Base-by-base conservation (phyloP, 768 basidiomycete genomes). In the Tricholoma matsutake region DNA sequence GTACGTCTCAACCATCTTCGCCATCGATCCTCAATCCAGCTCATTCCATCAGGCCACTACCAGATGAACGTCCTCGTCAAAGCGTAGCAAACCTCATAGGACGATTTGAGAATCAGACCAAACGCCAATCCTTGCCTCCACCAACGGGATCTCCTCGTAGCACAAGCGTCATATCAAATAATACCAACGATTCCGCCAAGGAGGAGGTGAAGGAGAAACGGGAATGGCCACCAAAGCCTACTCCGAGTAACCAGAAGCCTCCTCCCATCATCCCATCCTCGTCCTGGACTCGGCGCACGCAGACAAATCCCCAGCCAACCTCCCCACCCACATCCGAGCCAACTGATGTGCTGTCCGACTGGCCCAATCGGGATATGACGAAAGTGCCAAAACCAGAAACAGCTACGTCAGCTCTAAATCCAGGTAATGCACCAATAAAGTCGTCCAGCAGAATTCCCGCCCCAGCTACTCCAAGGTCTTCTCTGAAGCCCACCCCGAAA, bases 11-110 rank as follows among this genome's bases (percentile, higher is more conserved):
- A 54, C 47, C 37, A 49, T 53, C 64, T 67, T 65, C 52, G 45
- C 37, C 57, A 41, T 56, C 53, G 35, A 43, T 62, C 49, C 62
- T 64, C 9, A 6, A 8, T 37, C 58, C 16, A 31, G 31, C 29
- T 53, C 31, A 32, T 53, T 47, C 59, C n/a, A 55, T 51, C 69
- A 93, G 91, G 92, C 88, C 89, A 58, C 76, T 92, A 63, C 91
- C 92, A 74, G 92, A 94, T 80, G 92, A 94, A 77, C 84, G 89
- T 70, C 91, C 92, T 54, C 88, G 92, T 61, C 85, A 84, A 71
- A 91, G 88, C 68, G 92, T 94, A 53, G 92, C 92, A 64, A 94
- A 93, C 71, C 87, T 94, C 76, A 94, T 94, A 69, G 92, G 92
- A 56, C 84, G 89, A 61, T 94, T 94, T 66, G 92, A 94, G 73